Percentiles rank a stretch among this genome's conserved stretches.
phyloP scores from a whole-genome alignment of 345 rosid genomes.

The Pistacia integerrima region DNA sequence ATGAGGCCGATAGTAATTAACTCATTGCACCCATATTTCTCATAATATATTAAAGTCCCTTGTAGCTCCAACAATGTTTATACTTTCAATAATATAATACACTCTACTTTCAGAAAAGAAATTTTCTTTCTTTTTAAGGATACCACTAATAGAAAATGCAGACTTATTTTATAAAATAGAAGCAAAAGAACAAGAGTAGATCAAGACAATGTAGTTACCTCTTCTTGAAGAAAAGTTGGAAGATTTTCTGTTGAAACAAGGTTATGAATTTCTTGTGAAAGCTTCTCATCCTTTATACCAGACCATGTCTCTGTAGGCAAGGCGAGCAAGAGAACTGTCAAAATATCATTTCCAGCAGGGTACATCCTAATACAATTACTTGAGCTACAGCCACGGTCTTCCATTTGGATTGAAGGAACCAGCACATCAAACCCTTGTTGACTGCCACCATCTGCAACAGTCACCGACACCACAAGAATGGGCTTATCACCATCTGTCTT shows the following conservation, averaged over 20 bases:
- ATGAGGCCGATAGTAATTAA: too few species aligned
- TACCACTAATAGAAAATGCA: not conserved
- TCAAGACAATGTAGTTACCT: conserved; percentile 46
- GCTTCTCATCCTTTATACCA: conserved; percentile 63
- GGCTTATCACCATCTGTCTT: conserved; percentile 44
- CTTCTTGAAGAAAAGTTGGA: conserved; percentile 83
- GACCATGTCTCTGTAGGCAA: conserved; percentile 80
- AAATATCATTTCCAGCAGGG: conserved; percentile 64
- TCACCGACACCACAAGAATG: conserved; percentile 50
- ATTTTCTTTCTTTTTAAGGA: too few species aligned
- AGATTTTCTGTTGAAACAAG: conserved; percentile 57
- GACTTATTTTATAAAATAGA: not conserved
- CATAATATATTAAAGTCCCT: too few species aligned
- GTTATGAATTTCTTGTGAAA: conserved; percentile 46
- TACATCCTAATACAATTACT: conserved; percentile 35
- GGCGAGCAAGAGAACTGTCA: conserved; percentile 79
- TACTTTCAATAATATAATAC: not conserved
- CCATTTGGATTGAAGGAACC: conserved; percentile 46
- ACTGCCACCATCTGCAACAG: conserved; percentile 47
- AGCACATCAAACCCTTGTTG: conserved; percentile 60
- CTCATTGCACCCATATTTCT: not conserved
- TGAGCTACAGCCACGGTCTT: conserved; percentile 38
- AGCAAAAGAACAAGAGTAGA: conserved; percentile 6
- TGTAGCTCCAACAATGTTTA: not conserved
- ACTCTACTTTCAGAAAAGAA: not conserved